These are phyloP conservation scores for Neurospora sp. DNA, from an alignment of 495 filamentous ascomycete species.

Conservation along the genomic window DNA sequence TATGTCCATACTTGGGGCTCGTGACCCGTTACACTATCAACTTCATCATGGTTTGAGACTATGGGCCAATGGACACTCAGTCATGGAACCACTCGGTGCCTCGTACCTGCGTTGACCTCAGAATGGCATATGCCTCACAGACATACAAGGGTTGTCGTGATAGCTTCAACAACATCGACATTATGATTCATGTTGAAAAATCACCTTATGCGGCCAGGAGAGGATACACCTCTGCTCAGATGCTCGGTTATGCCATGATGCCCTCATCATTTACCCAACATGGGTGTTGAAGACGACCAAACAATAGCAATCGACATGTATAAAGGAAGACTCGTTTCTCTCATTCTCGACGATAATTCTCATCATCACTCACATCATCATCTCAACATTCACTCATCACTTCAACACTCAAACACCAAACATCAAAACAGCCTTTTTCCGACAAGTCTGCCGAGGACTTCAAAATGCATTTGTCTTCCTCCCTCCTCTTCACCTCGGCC, in stretches of 20 bases:
- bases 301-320: neutral
- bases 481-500: neutral
- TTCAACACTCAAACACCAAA: neutral
- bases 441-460: neutral
- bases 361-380: neutral
- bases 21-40: neutral
- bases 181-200: neutral
- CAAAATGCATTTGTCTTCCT: neutral
- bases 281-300: neutral
- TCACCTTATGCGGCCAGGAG: neutral
- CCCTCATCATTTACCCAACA: neutral
- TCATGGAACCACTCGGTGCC: neutral
- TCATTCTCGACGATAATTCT: neutral
- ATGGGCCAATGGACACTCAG: neutral
- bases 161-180: neutral
- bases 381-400: neutral
- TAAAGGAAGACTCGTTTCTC: neutral
- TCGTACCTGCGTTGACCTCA: neutral
- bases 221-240: neutral
- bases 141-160: neutral
- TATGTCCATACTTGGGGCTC: neutral
- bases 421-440: neutral
- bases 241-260: neutral
- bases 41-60: neutral
- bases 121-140: neutral